Evolutionary conservation across 306 rosid species (phyloP), one percentile per base, ranked within the genome.

Genomic region (Begonia loranthoides): DNA sequence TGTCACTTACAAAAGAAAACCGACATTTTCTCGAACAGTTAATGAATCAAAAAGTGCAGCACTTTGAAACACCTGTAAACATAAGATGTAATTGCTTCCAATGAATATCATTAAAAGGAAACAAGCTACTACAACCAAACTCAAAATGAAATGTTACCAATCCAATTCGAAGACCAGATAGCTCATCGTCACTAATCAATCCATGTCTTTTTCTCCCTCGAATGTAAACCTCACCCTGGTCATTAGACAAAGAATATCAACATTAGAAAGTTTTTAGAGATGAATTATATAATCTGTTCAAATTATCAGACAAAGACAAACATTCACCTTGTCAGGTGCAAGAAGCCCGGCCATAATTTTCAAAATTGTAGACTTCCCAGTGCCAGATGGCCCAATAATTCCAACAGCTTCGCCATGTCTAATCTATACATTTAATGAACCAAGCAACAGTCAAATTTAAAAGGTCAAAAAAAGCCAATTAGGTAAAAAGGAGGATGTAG

Each of bases 401-500:
- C 96, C 99, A 76, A 92, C 96, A 55, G 99, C 93, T 79, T 92
- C 99, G 12, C 99, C 96, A 77, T 79, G 82, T 59, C 89, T 87
- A 67, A 92, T 92, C 99, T 86, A 73, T 69, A 72, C 49, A 63
- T 53, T 44, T 45, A 17, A 50, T 9, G 45, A 51, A 12, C 17
- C 16, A 28, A 40, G 24, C 28, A 17, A 15, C 15, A 17, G 43
- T 54, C 13, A 10, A 33, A 13, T 41, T 43, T 33, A 14, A 54
- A 66, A 69, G 17, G 34, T 58, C 50, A 13, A 13, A 3, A 44
- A 50, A 10, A 45, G 3, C 43, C 40, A 57, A 22, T 21, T 13
- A 46, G 13, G 47, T n/a, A 43, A 50, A 48, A 59, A 34, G 47
- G 1, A 12, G 21, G 47, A 17, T 24, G 21, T 45, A 10, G 7